Conservation (phyloP, 106 monocot genomes). For the Apostasia shenzhenica region DNA sequence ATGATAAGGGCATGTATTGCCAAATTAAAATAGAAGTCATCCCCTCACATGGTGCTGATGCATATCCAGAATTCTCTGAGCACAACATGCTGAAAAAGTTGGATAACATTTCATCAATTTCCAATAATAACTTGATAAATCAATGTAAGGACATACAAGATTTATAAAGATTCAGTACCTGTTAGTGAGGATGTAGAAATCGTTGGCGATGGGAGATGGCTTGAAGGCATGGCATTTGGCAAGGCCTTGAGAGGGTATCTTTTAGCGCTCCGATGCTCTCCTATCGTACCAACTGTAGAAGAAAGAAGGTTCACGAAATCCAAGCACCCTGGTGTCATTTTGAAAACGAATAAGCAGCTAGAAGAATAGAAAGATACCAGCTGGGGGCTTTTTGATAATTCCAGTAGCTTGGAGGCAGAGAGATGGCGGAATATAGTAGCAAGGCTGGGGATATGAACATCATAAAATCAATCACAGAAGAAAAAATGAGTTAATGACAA, state of each 20-base stretch:
- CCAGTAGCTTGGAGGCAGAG: conserved; percentile 20
- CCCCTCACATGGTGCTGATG: conserved; percentile 28
- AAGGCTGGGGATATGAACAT: conserved; percentile 22
- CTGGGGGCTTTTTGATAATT: conserved; percentile 31
- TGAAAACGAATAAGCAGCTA: not conserved
- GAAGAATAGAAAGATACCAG: conserved; percentile 25
- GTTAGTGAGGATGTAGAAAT: conserved; percentile 17
- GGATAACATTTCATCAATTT: not conserved
- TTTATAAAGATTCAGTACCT: conserved; percentile 12
- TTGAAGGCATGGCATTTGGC: conserved; percentile 23
- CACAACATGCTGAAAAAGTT: conserved; percentile 21
- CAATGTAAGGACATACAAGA: not conserved
- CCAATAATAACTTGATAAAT: not conserved
- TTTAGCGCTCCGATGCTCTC: conserved; percentile 21
- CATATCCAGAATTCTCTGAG: conserved; percentile 57
- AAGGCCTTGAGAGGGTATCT: conserved; percentile 40
- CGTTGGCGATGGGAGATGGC: conserved; percentile 31
- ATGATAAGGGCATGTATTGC: not conserved
- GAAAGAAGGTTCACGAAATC: not conserved
- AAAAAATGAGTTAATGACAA: not conserved
- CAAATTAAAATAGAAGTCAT: not conserved
- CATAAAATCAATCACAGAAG: not conserved
- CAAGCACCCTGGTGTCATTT: not conserved
- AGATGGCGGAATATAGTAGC: conserved; percentile 45
- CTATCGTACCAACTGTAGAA: conserved; percentile 26